Evolutionary conservation across 148 eudicot genomes (phyloP).

Genomic region (Oxyria digyna): DNA sequence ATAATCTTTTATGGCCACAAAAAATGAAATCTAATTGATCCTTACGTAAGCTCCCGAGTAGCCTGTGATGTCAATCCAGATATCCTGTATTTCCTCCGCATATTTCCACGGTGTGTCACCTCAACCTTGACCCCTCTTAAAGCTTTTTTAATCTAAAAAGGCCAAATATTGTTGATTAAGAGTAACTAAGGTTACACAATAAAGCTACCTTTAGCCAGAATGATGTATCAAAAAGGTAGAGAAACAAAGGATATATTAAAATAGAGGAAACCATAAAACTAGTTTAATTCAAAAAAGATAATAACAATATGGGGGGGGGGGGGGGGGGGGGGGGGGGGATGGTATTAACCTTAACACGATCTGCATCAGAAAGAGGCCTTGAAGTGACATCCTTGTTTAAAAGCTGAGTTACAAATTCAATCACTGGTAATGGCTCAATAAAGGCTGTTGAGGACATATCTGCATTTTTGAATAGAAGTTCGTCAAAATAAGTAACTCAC

Average conservation of each 20-base stretch:
- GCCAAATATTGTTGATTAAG: slow-evolving; percentile 1
- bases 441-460: slow-evolving; percentile 88
- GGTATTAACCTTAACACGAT: slow-evolving; percentile 47
- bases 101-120: slow-evolving; percentile 60
- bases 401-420: slow-evolving; percentile 56
- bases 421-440: slow-evolving; percentile 59
- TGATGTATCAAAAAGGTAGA: neutral
- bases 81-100: slow-evolving; percentile 69
- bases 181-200: neutral
- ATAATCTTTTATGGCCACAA: too few species aligned
- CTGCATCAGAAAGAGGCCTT: slow-evolving; percentile 69
- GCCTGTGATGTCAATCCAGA: slow-evolving; percentile 73
- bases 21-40: neutral
- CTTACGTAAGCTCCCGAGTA: slow-evolving; percentile 65
- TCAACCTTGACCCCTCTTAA: slow-evolving; percentile 70
- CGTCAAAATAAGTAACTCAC: neutral
- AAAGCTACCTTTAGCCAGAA: neutral
- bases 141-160: slow-evolving; percentile 57
- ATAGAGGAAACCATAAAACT: neutral
- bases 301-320: neutral
- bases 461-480: slow-evolving; percentile 13
- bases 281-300: neutral
- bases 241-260: neutral
- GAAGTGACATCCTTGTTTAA: slow-evolving; percentile 41
- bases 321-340: too few species aligned